Percentiles rank a stretch among this genome's conserved stretches.
Evolutionary conservation across 352 stramenopile species (phyloP).

Genomic region (Pythium insidiosum): DNA sequence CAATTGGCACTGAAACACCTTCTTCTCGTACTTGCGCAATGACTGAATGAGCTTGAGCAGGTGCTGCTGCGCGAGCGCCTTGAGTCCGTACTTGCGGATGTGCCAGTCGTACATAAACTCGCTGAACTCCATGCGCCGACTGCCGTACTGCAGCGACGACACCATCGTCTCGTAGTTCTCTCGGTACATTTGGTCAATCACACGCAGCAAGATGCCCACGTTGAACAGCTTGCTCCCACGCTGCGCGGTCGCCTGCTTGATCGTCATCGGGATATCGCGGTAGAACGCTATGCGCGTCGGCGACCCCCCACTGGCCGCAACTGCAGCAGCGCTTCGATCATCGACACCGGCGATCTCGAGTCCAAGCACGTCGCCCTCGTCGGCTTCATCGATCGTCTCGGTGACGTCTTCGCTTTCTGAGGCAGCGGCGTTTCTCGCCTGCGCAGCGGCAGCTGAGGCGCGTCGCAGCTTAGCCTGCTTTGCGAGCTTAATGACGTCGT

Average conservation of each 20-base stretch:
- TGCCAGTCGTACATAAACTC: conserved; percentile 85
- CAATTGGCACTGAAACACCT: conserved; percentile 55
- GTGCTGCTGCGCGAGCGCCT: conserved; percentile 64
- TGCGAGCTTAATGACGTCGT: conserved; percentile 28
- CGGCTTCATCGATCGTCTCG: conserved; percentile 6
- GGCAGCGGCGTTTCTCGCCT: conserved; percentile 3
- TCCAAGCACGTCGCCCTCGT: conserved; percentile 9
- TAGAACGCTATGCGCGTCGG: conserved; percentile 1
- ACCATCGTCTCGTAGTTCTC: conserved; percentile 65
- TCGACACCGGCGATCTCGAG: too few relatives aligned
- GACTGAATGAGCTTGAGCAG: conserved; percentile 74
- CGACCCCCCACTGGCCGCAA: not conserved
- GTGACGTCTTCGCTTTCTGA: conserved; percentile 1
- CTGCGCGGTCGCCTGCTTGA: conserved; percentile 30
- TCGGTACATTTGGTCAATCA: conserved; percentile 67
- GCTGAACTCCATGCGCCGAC: conserved; percentile 66
- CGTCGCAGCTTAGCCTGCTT: conserved; percentile 38
- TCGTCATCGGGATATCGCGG: conserved; percentile 34
- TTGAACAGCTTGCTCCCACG: conserved; percentile 57
- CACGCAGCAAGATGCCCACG: conserved; percentile 43
- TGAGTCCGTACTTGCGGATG: conserved; percentile 73
- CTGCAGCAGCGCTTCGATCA: conserved; percentile 10
- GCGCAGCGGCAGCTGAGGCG: conserved; percentile 20
- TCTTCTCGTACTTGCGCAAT: conserved; percentile 63
- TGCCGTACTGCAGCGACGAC: conserved; percentile 60